A percentile compares a stretch with the other conserved stretches of the same genome.
phyloP scores from a whole-genome alignment of 179 eudicot genomes.

The Silene coronaria region DNA sequence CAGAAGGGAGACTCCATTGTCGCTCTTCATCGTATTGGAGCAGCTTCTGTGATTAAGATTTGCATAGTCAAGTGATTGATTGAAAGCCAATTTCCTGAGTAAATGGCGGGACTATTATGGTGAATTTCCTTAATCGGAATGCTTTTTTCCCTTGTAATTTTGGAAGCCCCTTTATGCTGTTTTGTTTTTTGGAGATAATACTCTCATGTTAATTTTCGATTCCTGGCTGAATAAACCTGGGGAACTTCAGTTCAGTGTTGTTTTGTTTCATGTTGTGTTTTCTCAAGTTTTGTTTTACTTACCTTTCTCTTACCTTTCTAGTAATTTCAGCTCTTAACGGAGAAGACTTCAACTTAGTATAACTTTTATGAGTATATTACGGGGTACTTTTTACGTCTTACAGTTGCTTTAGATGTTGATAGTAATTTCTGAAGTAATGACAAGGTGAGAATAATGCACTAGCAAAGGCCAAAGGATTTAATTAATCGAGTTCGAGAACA shows the following conservation, averaged over 20 bases:
- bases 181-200: neutral
- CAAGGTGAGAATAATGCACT: too few relatives aligned
- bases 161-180: neutral
- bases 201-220: neutral
- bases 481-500: too few relatives aligned
- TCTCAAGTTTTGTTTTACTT: neutral
- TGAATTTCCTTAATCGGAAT: neutral
- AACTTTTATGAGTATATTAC: too few relatives aligned
- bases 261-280: neutral
- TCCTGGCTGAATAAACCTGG: neutral
- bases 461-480: too few relatives aligned
- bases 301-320: too few relatives aligned
- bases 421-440: too few relatives aligned
- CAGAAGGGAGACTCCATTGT: constrained; percentile 31
- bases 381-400: too few relatives aligned
- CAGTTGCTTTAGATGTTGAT: too few relatives aligned
- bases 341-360: too few relatives aligned
- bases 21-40: constrained; percentile 49
- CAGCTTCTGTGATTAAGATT: constrained; percentile 44
- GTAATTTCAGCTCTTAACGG: too few relatives aligned
- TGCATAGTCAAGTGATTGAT: constrained; percentile 36
- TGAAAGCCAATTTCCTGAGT: neutral
- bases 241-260: neutral
- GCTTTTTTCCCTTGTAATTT: neutral
- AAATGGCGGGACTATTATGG: neutral